Evolutionary conservation across 192 early-diverging fungal species (phyloP).

Genomic region (Coemansia sp.): DNA sequence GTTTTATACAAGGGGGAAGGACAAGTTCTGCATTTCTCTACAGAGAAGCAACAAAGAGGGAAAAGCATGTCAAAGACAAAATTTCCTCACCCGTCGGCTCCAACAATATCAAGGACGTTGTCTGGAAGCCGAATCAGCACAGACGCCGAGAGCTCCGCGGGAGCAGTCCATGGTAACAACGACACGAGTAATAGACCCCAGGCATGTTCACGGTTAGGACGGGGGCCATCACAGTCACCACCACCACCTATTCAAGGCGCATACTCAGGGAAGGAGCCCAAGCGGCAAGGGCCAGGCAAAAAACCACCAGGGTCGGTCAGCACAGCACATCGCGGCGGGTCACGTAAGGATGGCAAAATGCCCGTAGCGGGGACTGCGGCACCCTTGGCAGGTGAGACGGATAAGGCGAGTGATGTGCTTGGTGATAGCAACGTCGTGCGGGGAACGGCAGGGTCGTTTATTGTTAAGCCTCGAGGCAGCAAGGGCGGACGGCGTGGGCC

Average conservation of each 20-base stretch:
- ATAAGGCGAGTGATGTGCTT: neutral
- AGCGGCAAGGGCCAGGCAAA: neutral
- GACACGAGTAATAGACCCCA: neutral
- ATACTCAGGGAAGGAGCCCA: neutral
- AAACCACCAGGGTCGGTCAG: neutral
- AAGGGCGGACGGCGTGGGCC: conserved; percentile 3
- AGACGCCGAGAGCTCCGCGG: neutral
- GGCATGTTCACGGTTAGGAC: neutral
- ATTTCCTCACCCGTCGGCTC: conserved; percentile 57
- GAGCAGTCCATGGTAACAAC: neutral
- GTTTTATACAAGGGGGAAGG: neutral
- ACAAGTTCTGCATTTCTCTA: neutral
- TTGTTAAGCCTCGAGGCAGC: conserved; percentile 10
- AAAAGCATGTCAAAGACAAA: conserved; percentile 42
- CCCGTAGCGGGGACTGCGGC: neutral
- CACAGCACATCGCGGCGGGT: neutral
- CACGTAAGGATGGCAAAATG: neutral
- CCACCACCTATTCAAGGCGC: neutral
- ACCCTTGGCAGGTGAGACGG: neutral
- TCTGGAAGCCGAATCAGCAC: conserved; percentile 3
- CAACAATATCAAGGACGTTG: conserved; percentile 41
- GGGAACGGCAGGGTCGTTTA: neutral
- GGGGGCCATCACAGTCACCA: neutral
- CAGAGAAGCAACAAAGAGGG: neutral
- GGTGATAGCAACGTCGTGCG: conserved; percentile 6